phyloP scores from a whole-genome alignment of 2,329 filamentous ascomycete species.

The Dothideomycetes sp. region DNA sequence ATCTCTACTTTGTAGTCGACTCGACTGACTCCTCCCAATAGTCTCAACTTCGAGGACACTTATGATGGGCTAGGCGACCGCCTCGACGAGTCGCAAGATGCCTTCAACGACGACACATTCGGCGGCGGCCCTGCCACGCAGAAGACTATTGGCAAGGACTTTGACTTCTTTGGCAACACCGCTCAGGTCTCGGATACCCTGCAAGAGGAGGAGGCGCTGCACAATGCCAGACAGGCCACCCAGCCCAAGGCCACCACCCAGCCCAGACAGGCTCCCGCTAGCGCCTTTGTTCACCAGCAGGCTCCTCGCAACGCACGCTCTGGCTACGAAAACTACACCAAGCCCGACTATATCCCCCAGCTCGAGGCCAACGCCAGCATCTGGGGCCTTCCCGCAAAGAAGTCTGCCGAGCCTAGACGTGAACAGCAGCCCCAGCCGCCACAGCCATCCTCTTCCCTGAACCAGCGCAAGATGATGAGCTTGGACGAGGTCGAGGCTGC shows the following conservation, averaged over 20 bases:
- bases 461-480: slow-evolving; percentile 74
- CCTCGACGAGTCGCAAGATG: slow-evolving; percentile 85
- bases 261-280: slow-evolving; percentile 36
- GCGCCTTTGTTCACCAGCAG: slow-evolving; percentile 30
- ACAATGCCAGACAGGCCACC: slow-evolving; percentile 52
- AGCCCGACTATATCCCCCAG: slow-evolving; percentile 74
- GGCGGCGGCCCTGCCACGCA: slow-evolving; percentile 36
- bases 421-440: slow-evolving; percentile 10
- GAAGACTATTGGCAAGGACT: slow-evolving; percentile 70
- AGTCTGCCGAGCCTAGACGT: slow-evolving; percentile 22
- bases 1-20: slow-evolving; percentile 16
- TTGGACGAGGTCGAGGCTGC: slow-evolving; percentile 93
- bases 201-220: slow-evolving; percentile 82
- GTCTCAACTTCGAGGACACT: slow-evolving; percentile 88
- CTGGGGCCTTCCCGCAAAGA: slow-evolving; percentile 65
- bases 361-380: slow-evolving; percentile 87
- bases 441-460: slow-evolving; percentile 15
- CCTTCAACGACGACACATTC: slow-evolving; percentile 95
- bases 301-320: slow-evolving; percentile 54
- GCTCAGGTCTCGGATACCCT: slow-evolving; percentile 77
- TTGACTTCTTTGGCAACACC: slow-evolving; percentile 92
- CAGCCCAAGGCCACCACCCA: not conserved
- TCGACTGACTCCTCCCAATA: slow-evolving; percentile 23
- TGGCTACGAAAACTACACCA: slow-evolving; percentile 86
- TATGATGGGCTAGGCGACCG: slow-evolving; percentile 90